A percentile compares a stretch with the other conserved stretches of the same genome.
phyloP scores from a whole-genome alignment of 495 filamentous ascomycete genomes.

The Lichenothelia convexa region DNA sequence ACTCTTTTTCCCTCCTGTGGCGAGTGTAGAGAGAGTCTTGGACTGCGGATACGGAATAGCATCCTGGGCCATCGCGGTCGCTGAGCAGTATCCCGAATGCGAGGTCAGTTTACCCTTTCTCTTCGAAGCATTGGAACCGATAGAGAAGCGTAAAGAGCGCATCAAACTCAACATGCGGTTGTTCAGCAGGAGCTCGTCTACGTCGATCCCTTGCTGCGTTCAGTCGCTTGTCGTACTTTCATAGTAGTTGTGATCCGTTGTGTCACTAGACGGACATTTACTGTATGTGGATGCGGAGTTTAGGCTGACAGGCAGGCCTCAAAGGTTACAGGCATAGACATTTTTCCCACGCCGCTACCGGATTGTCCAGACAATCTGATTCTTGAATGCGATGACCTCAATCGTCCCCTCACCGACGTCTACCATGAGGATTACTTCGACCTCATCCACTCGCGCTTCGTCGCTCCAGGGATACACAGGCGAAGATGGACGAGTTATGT shows the following conservation, averaged over 20 bases:
- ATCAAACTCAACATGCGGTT: no score
- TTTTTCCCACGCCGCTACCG: conserved; percentile 1
- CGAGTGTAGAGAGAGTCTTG: conserved; percentile 25
- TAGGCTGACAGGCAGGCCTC: neutral
- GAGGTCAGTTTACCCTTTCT: neutral
- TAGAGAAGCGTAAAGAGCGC: no score
- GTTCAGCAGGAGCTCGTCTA: no score
- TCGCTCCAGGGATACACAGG: conserved; percentile 58
- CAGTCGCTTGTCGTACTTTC: no score
- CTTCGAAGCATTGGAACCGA: no score
- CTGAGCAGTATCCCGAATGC: conserved; percentile 40
- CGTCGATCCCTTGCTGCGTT: no score
- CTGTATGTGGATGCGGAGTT: no score
- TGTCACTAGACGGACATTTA: no score
- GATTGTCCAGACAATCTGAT: conserved; percentile 10
- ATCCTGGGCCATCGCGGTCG: conserved; percentile 69
- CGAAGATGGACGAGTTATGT: conserved; percentile 66
- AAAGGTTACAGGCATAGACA: conserved; percentile 12
- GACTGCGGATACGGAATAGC: conserved; percentile 29
- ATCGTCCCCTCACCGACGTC: conserved; percentile 11
- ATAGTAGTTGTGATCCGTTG: no score
- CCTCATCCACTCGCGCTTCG: conserved; percentile 71
- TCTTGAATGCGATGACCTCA: conserved; percentile 15
- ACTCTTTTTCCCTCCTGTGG: conserved; percentile 64
- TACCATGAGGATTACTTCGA: conserved; percentile 54